These are phyloP conservation scores for Salvia rosmarinus DNA, from an alignment of 257 asterid species.

Conservation along the genomic window DNA sequence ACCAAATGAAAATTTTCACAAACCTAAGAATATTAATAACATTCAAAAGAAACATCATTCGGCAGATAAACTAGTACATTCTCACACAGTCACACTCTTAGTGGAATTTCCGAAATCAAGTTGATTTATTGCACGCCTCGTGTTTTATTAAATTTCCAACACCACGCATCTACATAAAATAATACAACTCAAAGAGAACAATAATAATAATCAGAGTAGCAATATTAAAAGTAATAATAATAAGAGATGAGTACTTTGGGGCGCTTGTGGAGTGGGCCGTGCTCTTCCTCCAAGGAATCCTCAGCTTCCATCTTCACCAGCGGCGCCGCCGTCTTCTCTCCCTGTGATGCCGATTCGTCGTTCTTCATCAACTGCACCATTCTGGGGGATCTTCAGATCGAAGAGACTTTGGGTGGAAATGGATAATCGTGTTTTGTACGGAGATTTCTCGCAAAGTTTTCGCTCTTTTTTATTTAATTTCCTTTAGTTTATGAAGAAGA, in stretches of 20 bases:
- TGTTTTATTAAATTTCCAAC: slow-evolving; percentile 6
- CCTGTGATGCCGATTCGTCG: slow-evolving; percentile 45
- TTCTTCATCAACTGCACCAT: slow-evolving; percentile 60
- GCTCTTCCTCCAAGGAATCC: slow-evolving; percentile 55
- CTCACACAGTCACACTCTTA: slow-evolving; percentile 22
- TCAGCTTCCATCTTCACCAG: slow-evolving; percentile 58
- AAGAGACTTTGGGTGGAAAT: slow-evolving; percentile 22
- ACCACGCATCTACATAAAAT: background rate
- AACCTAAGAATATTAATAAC: slow-evolving; percentile 23
- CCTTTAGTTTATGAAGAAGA: background rate
- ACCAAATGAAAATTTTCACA: background rate
- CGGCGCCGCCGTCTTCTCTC: slow-evolving; percentile 39
- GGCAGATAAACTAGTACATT: slow-evolving; percentile 25
- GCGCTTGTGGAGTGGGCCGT: slow-evolving; percentile 55
- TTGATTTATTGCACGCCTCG: background rate
- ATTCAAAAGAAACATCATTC: background rate
- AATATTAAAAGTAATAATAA: background rate
- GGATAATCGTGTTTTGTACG: background rate
- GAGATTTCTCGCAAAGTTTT: background rate
- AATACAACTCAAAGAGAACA: background rate
- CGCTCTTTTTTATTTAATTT: background rate
- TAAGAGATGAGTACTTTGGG: slow-evolving; percentile 41
- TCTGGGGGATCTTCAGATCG: slow-evolving; percentile 28
- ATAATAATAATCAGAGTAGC: background rate
- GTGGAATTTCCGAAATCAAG: slow-evolving; percentile 2